Evolutionary conservation across 345 rosid genomes (phyloP).

Genomic region (Ceriops decandra): DNA sequence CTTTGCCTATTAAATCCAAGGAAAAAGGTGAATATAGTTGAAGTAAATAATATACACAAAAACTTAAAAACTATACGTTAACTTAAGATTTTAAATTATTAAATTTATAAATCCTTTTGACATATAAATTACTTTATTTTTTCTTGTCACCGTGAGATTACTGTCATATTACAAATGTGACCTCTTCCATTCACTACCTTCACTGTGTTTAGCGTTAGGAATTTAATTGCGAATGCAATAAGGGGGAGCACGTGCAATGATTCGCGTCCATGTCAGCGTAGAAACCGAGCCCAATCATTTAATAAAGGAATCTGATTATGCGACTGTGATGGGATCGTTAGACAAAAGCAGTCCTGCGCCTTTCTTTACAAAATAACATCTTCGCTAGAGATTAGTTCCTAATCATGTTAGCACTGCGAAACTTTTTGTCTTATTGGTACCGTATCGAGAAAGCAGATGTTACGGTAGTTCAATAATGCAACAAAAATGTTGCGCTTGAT

Average conservation of each 20-base stretch:
- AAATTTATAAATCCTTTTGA: no score
- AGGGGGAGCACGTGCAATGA: slow-evolving; percentile 46
- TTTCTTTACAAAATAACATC: background rate
- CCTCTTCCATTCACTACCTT: no score
- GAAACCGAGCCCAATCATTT: slow-evolving; percentile 34
- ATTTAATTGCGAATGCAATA: slow-evolving; percentile 10
- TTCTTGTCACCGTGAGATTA: no score
- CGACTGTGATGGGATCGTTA: slow-evolving; percentile 4
- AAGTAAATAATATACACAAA: no score
- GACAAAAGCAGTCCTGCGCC: slow-evolving; percentile 6
- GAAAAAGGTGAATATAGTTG: no score
- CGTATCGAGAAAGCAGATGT: background rate
- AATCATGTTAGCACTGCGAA: slow-evolving; percentile 16
- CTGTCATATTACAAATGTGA: no score
- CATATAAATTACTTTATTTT: no score
- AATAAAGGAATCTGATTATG: slow-evolving; percentile 13
- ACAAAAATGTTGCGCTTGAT: no score
- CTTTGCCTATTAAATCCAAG: no score
- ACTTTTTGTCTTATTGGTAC: slow-evolving; percentile 19
- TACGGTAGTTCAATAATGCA: background rate
- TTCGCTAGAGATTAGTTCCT: slow-evolving; percentile 8
- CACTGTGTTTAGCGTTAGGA: background rate
- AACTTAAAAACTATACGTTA: no score
- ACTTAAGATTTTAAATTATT: no score
- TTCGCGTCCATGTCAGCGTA: slow-evolving; percentile 32